phyloP scores from a whole-genome alignment of 1,284 basidiomycete species.

The Termitomyces sp. region DNA sequence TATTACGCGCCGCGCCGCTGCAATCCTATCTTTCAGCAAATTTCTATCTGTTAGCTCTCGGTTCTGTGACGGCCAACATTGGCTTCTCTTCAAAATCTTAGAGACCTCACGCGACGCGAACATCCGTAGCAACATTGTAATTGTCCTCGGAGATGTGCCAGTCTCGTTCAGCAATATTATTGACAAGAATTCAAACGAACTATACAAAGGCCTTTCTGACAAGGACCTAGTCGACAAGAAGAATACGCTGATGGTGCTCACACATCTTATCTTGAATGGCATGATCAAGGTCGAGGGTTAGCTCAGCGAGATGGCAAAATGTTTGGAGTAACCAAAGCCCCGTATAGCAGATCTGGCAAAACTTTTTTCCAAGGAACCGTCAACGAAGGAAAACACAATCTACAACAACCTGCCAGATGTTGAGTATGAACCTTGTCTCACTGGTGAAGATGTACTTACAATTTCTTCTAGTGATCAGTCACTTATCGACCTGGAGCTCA shows the following conservation, averaged over 20 bases:
- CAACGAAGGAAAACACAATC: constrained; percentile 98
- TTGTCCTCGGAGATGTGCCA: constrained; percentile 94
- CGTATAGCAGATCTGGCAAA: constrained; percentile 92
- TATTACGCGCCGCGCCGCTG: constrained; percentile 82
- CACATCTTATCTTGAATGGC: constrained; percentile 94
- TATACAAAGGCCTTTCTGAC: constrained; percentile 93
- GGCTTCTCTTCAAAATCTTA: constrained; percentile 88
- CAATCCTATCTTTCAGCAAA: constrained; percentile 89
- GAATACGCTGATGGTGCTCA: constrained; percentile 98
- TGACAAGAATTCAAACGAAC: constrained; percentile 93
- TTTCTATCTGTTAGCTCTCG: constrained; percentile 93
- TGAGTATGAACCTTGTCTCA: constrained; percentile 27
- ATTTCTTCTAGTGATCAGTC: constrained; percentile 73
- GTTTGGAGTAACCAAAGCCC: constrained; percentile 86
- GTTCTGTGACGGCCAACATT: constrained; percentile 90
- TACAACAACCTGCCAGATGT: constrained; percentile 97
- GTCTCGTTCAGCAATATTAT: constrained; percentile 95
- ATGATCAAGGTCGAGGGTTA: constrained; percentile 99
- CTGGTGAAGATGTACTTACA: constrained; percentile 4
- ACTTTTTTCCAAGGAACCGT: constrained; percentile 93
- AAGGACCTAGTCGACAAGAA: constrained; percentile 90
- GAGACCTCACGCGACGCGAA: constrained; percentile 87
- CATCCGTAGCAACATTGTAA: constrained; percentile 93
- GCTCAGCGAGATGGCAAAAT: constrained; percentile 99
- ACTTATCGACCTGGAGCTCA: constrained; percentile 91